phyloP scores from a whole-genome alignment of 495 filamentous ascomycete species.

The Penicillium tannophilum region DNA sequence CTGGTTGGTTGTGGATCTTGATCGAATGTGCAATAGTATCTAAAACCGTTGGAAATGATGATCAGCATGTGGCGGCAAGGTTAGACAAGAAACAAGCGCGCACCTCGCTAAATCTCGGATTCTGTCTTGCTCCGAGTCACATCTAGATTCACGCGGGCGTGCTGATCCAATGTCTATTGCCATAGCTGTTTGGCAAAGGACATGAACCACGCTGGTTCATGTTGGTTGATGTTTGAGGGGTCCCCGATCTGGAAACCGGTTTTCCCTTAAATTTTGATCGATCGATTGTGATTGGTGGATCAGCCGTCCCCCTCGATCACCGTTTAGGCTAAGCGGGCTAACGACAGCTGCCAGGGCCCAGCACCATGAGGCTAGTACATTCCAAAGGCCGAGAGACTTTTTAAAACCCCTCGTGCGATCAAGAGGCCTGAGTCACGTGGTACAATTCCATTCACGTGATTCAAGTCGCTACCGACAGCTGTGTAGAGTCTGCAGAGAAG shows the following conservation, averaged over 20 bases:
- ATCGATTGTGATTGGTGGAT: background rate
- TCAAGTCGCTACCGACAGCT: too few relatives aligned
- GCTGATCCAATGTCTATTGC: background rate
- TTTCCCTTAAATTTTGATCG: background rate
- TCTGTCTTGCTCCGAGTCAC: conserved; percentile 12
- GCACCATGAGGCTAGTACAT: background rate
- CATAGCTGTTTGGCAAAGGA: background rate
- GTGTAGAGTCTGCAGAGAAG: too few relatives aligned
- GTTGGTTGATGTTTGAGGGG: background rate
- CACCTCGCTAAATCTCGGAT: conserved; percentile 18
- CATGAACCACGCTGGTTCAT: background rate
- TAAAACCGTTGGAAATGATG: conserved; percentile 2
- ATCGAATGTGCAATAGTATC: conserved; percentile 19
- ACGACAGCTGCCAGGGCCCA: too few relatives aligned
- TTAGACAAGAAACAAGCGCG: conserved; percentile 1
- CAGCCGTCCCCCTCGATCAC: background rate
- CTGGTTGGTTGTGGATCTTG: conserved; percentile 3
- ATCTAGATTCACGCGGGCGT: conserved; percentile 1
- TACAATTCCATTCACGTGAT: too few relatives aligned
- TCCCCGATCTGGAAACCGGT: background rate
- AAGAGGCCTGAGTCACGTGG: too few relatives aligned
- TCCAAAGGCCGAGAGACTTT: too few relatives aligned
- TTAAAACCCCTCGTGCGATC: too few relatives aligned
- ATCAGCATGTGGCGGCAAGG: background rate
- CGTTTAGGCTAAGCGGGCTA: too few relatives aligned